A percentile compares a stretch with the other conserved stretches of the same genome.
phyloP scores from a whole-genome alignment of 257 asterid species.

The Solanum dulcamara region DNA sequence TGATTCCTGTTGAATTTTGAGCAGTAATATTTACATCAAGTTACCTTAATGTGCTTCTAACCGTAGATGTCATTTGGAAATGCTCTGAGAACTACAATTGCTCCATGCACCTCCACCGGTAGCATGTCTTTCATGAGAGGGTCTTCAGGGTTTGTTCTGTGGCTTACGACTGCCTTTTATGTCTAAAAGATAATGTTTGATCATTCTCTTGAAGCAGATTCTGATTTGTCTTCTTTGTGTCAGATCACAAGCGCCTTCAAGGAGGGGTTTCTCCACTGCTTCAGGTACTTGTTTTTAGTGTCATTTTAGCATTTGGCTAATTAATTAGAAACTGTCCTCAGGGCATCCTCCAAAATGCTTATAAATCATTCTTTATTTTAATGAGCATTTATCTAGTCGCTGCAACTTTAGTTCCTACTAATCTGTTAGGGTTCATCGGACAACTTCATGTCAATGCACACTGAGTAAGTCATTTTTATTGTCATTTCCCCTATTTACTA shows the following conservation, averaged over 20 bases:
- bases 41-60: neutral
- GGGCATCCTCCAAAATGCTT: neutral
- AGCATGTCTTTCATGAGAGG: conserved; percentile 33
- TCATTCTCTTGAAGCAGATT: neutral
- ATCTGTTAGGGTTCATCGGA: neutral
- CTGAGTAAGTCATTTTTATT: neutral
- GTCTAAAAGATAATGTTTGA: neutral
- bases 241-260: conserved; percentile 31
- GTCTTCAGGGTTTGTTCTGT: conserved; percentile 27
- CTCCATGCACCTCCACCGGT: conserved; percentile 17
- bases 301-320: neutral
- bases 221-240: neutral
- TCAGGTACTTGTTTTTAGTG: conserved; percentile 1
- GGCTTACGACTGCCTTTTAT: neutral
- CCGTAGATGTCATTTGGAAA: conserved; percentile 40
- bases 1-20: neutral
- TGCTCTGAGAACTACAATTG: conserved; percentile 32
- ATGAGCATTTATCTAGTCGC: neutral
- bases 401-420: neutral
- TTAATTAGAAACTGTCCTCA: neutral
- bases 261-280: neutral
- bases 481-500: neutral
- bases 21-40: neutral
- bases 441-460: neutral
- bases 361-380: neutral